These are phyloP conservation scores for Arthrinium puccinioides DNA, from an alignment of 2,329 filamentous ascomycete species.

Conservation along the genomic window DNA sequence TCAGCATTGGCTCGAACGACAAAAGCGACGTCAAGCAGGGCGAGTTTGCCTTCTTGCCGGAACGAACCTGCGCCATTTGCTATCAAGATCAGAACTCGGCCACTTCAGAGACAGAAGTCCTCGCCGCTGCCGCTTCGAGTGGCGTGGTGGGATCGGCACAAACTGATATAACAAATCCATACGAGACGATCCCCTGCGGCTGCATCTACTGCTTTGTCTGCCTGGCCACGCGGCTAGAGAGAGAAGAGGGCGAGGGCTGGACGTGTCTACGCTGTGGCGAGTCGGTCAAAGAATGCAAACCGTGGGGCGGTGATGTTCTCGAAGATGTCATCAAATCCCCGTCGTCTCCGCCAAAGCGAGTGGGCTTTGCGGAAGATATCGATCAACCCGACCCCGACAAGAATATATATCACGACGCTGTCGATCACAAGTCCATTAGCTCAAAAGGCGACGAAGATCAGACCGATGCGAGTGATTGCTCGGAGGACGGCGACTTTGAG, in stretches of 20 bases:
- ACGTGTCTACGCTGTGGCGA: conserved; percentile 83
- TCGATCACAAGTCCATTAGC: conserved; percentile 10
- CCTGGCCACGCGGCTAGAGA: conserved; percentile 80
- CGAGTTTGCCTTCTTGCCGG: conserved; percentile 78
- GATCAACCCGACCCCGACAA: conserved; percentile 19
- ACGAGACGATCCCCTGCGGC: conserved; percentile 81
- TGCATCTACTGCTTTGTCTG: conserved; percentile 97
- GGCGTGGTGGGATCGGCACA: conserved; percentile 82
- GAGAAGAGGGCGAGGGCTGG: conserved; percentile 93
- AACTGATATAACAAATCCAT: conserved; percentile 94
- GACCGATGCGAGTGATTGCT: conserved; percentile 8
- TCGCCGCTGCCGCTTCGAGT: conserved; percentile 62
- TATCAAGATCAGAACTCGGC: conserved; percentile 86
- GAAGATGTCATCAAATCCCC: conserved; percentile 38
- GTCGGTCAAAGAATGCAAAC: conserved; percentile 74
- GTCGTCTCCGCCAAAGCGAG: conserved; percentile 42
- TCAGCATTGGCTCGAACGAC: conserved; percentile 40
- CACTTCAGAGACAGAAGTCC: conserved; percentile 66
- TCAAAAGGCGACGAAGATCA: conserved; percentile 2
- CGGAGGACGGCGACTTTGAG: conserved; percentile 21
- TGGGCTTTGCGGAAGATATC: conserved; percentile 53
- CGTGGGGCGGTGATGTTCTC: conserved; percentile 87
- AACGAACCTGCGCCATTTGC: conserved; percentile 93
- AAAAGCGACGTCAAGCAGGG: conserved; percentile 53
- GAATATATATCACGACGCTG: conserved; percentile 15